Conservation (phyloP, 2,329 filamentous ascomycete genomes). For the Trichoderma lentiforme region DNA sequence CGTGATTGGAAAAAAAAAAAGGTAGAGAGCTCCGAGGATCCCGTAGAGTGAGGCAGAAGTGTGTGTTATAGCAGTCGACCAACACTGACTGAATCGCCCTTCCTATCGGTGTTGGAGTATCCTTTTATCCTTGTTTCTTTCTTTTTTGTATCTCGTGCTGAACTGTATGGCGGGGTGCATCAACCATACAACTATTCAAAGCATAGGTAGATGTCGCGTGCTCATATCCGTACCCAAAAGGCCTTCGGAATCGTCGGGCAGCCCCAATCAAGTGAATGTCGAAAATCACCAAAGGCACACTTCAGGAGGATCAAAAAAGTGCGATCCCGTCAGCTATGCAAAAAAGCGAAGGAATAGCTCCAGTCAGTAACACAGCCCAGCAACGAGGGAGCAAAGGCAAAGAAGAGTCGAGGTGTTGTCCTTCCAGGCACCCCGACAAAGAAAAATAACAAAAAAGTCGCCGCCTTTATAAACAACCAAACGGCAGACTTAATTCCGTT, state of each 20-base stretch:
- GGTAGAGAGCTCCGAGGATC: neutral
- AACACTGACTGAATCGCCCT: neutral
- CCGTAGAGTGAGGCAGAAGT: neutral
- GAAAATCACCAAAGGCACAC: neutral
- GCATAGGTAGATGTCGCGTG: conserved; percentile 10
- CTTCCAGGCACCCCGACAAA: neutral
- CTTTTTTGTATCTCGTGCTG: neutral
- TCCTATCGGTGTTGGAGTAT: neutral
- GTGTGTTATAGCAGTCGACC: too few relatives aligned
- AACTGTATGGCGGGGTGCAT: neutral
- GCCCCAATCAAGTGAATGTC: neutral
- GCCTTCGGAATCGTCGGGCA: neutral
- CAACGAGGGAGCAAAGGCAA: neutral
- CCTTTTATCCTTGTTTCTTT: neutral
- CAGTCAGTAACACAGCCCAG: neutral
- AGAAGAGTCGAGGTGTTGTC: neutral
- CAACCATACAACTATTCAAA: neutral
- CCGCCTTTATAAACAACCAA: neutral
- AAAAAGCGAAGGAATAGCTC: neutral
- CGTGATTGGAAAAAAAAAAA: neutral
- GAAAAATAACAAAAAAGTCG: neutral
- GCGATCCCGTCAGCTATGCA: neutral
- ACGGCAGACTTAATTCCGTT: neutral
- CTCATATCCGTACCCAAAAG: neutral
- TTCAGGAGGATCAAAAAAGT: neutral